Conservation (phyloP, 1,284 basidiomycete genomes). For the Coriolopsis trogii region DNA sequence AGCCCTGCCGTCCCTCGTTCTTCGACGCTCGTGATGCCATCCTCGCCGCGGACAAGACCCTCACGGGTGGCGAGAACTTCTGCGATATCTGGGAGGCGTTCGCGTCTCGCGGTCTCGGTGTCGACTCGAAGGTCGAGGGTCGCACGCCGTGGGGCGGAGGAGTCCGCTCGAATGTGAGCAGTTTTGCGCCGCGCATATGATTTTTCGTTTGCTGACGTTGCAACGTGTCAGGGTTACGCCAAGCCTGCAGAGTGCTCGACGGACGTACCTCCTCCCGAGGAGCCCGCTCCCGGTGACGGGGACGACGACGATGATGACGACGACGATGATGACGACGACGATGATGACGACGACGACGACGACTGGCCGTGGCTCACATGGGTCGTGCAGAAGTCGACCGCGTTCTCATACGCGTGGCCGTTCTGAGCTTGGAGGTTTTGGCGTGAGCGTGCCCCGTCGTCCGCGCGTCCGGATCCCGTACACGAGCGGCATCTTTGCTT, state of each 20-base stretch:
- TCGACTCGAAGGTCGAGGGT: slow-evolving; percentile 73
- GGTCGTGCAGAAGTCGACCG: slow-evolving; percentile 18
- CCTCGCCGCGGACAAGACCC: slow-evolving; percentile 87
- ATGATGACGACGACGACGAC: slow-evolving; percentile 16
- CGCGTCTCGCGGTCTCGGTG: slow-evolving; percentile 79
- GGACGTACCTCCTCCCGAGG: slow-evolving; percentile 10
- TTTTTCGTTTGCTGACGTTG: background rate
- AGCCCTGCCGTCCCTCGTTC: slow-evolving; percentile 91
- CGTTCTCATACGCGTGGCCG: slow-evolving; percentile 14
- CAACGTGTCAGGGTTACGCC: slow-evolving; percentile 1
- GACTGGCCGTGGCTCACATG: slow-evolving; percentile 23
- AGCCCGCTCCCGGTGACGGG: slow-evolving; percentile 10
- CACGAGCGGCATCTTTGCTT: background rate
- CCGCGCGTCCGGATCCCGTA: background rate
- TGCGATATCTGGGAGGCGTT: slow-evolving; percentile 93
- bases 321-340: slow-evolving; percentile 14
- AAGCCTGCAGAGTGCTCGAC: slow-evolving; percentile 17
- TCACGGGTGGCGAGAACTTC: slow-evolving; percentile 91
- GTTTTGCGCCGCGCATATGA: too few species aligned
- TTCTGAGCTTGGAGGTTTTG: slow-evolving; percentile 1
- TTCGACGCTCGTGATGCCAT: slow-evolving; percentile 93
- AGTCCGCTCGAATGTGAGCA: slow-evolving; percentile 46
- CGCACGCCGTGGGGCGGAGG: slow-evolving; percentile 96
- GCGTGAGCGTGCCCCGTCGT: background rate
- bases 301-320: slow-evolving; percentile 15